phyloP scores from a whole-genome alignment of 192 early-diverging fungal species.

The Coemansia sp. region DNA sequence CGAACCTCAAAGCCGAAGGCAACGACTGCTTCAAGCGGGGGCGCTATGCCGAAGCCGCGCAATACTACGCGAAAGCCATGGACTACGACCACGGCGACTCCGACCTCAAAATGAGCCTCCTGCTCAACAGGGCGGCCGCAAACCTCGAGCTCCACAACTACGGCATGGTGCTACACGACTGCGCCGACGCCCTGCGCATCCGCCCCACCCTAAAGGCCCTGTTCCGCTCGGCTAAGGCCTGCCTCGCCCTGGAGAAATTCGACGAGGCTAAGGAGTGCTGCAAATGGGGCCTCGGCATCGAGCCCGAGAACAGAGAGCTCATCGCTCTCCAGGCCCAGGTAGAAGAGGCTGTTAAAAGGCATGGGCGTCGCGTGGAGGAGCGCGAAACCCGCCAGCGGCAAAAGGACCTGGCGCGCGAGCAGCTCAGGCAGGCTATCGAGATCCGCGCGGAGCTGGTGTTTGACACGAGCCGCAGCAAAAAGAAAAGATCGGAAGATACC shows the following conservation, averaged over 20 bases:
- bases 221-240: constrained; percentile 86
- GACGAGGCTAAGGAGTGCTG: constrained; percentile 87
- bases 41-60: constrained; percentile 75
- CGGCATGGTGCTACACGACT: constrained; percentile 86
- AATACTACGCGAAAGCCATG: constrained; percentile 87
- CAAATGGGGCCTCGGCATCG: constrained; percentile 66
- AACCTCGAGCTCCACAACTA: constrained; percentile 89
- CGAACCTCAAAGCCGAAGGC: constrained; percentile 95
- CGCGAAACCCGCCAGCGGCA: constrained; percentile 42
- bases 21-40: constrained; percentile 86
- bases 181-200: constrained; percentile 72
- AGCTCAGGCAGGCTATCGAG: constrained; percentile 54
- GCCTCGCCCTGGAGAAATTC: constrained; percentile 74
- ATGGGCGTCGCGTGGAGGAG: constrained; percentile 23
- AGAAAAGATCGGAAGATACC: not conserved
- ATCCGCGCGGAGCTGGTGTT: constrained; percentile 45
- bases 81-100: constrained; percentile 69
- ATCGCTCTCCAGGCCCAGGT: constrained; percentile 36
- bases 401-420: constrained; percentile 47
- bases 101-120: constrained; percentile 76
- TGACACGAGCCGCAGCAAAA: constrained; percentile 18
- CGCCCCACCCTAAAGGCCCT: constrained; percentile 90
- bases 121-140: constrained; percentile 88
- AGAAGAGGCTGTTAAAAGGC: not conserved
- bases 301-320: constrained; percentile 61